Conservation (phyloP, 225 moss, liverwort and hornwort species). For the Polytrichum formosum region DNA sequence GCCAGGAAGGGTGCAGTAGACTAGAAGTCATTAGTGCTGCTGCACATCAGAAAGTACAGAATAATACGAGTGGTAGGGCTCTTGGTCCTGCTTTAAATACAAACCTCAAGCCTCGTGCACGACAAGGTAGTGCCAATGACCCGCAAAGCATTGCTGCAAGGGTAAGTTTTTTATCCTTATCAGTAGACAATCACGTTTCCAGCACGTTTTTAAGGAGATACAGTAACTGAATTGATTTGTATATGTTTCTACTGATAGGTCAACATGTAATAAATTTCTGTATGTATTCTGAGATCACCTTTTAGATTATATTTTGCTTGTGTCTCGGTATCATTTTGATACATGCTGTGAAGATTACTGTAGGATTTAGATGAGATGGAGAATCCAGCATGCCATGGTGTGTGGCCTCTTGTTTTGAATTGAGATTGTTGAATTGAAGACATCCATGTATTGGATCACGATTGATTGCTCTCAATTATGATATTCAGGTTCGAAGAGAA, state of each 20-base stretch:
- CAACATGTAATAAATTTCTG: no score
- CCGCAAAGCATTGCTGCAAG: constrained; percentile 98
- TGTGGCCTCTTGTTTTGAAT: background rate
- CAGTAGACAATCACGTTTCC: no score
- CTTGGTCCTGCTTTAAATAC: constrained; percentile 94
- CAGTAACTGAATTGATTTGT: no score
- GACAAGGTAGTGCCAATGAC: constrained; percentile 97
- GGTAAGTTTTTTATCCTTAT: constrained; percentile 21
- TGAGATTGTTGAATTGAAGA: no score
- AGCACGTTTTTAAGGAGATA: no score
- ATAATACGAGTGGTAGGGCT: constrained; percentile 61
- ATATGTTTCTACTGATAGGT: no score
- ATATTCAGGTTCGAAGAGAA: constrained; percentile 74
- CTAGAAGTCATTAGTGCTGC: constrained; percentile 46
- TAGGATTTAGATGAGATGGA: no score
- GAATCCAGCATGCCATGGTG: background rate
- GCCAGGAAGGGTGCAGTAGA: constrained; percentile 36
- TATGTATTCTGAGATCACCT: background rate
- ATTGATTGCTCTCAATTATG: no score
- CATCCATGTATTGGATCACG: no score
- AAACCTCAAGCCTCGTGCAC: constrained; percentile 94
- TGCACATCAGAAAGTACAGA: constrained; percentile 44
- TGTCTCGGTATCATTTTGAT: background rate
- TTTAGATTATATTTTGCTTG: background rate
- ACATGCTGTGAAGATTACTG: background rate